Evolutionary conservation across 192 early-diverging fungal species (phyloP), one percentile per base, ranked within the genome.

Genomic region (Podila epicladia): DNA sequence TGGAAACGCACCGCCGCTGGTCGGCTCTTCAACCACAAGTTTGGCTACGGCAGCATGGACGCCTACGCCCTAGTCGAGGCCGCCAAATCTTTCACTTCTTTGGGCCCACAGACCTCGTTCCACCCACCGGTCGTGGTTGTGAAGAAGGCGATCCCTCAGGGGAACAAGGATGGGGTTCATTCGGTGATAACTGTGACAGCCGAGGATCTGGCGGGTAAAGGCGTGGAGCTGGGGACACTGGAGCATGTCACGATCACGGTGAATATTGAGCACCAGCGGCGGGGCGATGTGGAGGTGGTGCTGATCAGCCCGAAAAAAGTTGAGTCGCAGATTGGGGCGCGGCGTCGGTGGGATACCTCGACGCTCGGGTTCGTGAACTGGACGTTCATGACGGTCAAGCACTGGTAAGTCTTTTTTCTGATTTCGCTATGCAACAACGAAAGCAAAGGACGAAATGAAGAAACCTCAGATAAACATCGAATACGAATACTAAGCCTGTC

Each of bases 301-400:
- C 82, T 99, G 61, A 87, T 83, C n/a, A 94, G 92, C 66, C 98
- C 98, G 0, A 67, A 87, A 31, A 82, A 86, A 11, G 72, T 94
- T 37, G 82, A 86, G 17, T 94, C 92, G 55, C 80, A 91, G 71
- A 78, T 99, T 62, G 94, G 90, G 0, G 87, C 88, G 0, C 74
- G 84, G 29, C 72, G 98, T 19, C 84, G 78, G 50, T 85, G 71
- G 65, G 98, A 99, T 79, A 66, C 50, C 15, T 89, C 87, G 71
- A 84, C 49, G 9, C 82, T 77, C 12, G 98, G 98, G 13, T 93
- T 97, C 64, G 20, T 63, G 9, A 87, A 91, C 67, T 99, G 98
- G 98, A 96, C 94, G 32, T 95, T 98, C 69, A 97, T 97, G 95
- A 93, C 87, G 33, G 96, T 99, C 48, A 94, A 93, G 83, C 98